A percentile compares a stretch with the other conserved stretches of the same genome.
phyloP scores from a whole-genome alignment of 768 basidiomycete species.

The Tephrocybe sp. region DNA sequence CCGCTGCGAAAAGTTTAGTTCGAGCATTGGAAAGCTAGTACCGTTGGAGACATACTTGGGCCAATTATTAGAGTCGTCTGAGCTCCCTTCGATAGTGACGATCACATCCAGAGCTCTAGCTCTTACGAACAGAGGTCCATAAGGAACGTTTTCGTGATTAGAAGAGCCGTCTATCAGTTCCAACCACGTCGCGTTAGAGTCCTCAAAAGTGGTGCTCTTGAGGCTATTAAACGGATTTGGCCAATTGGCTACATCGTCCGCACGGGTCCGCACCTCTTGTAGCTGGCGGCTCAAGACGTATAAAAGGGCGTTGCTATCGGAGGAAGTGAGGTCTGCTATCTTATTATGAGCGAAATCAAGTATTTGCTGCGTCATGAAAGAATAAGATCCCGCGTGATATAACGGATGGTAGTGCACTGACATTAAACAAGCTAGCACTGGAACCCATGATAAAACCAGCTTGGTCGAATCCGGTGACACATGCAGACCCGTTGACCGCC shows the following conservation, averaged over 20 bases:
- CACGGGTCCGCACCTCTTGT: slow-evolving; percentile 46
- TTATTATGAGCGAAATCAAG: slow-evolving; percentile 44
- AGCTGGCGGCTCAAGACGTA: slow-evolving; percentile 51
- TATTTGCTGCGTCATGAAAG: slow-evolving; percentile 38
- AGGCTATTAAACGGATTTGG: slow-evolving; percentile 62
- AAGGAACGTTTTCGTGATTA: slow-evolving; percentile 70
- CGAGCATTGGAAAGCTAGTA: neutral
- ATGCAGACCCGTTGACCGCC: slow-evolving; percentile 54
- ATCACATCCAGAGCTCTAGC: slow-evolving; percentile 72
- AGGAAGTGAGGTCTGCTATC: slow-evolving; percentile 36
- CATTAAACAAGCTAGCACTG: slow-evolving; percentile 71
- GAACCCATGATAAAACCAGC: slow-evolving; percentile 74
- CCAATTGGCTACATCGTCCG: slow-evolving; percentile 68
- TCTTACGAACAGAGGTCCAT: slow-evolving; percentile 70
- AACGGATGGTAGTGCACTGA: slow-evolving; percentile 20
- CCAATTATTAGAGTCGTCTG: slow-evolving; percentile 61
- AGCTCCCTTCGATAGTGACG: slow-evolving; percentile 69
- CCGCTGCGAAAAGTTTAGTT: slow-evolving; percentile 38
- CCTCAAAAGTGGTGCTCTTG: slow-evolving; percentile 48
- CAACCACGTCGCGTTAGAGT: slow-evolving; percentile 51
- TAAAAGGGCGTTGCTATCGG: slow-evolving; percentile 40
- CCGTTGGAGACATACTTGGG: slow-evolving; percentile 52
- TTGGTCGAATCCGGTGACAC: slow-evolving; percentile 77
- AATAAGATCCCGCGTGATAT: neutral
- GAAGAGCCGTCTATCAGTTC: slow-evolving; percentile 73